Evolutionary conservation across 768 basidiomycete species (phyloP), one percentile per base, ranked within the genome.

Genomic region (Boletus sp.): DNA sequence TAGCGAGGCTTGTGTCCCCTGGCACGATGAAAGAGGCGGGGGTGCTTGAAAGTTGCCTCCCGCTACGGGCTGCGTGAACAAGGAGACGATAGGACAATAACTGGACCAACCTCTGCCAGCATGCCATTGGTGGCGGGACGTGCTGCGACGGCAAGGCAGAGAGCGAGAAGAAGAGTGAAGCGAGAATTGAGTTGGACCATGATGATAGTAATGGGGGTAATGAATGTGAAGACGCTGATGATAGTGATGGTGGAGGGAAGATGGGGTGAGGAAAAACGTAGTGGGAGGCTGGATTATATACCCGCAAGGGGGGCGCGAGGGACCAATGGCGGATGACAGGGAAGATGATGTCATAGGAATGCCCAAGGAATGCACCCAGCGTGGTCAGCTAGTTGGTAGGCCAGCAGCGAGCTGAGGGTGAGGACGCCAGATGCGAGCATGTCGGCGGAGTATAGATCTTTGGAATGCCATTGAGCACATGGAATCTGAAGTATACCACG

Each of bases 121-220:
- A 46, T 28, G 24, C 46, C 56, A n/a, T 52, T 47, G 28, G 56
- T 47, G 20, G 66, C 47, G 18, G 58, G 54, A 37, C 45, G 60
- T 14, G 61, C 59, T 33, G 61, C 56, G 35, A 59, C 67, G 40
- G 57, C 57, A 52, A 71, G 60, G 47, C 71, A 71, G 28, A 71
- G 51, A 32, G 69, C 59, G 48, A 71, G 69, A 11, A 71, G 69
- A 39, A 61, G n/a, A 20, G 64, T 14, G 69, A 71, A 72, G 57
- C 59, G 71, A 56, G 61, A 39, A 28, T 53, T 58, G 58, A 72
- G 62, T 50, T 64, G 71, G 54, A 71, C 64, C 69, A 71, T 70
- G 56, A 48, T 49, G 58, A 57, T 71, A 58, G 63, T 65, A 18
- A 68, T 70, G 70, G 64, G 33, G 28, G 47, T 62, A 67, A 64